A percentile compares a stretch with the other conserved stretches of the same genome.
phyloP scores from a whole-genome alignment of 2,329 filamentous ascomycete genomes.

The Cordyceps cateniannulata region DNA sequence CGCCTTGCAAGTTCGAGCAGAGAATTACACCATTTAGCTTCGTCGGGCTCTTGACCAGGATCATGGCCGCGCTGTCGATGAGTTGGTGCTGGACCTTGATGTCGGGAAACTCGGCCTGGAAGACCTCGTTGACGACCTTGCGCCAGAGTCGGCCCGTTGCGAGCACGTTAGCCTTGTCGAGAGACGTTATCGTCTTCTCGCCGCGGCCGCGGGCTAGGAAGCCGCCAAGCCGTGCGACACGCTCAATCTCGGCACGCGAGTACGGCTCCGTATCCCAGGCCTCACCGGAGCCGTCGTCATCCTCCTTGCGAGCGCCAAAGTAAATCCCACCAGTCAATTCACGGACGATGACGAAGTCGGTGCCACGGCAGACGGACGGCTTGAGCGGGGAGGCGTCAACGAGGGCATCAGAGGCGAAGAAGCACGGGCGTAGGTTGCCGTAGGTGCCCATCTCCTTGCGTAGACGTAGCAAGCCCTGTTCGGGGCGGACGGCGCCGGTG shows the following conservation, averaged over 20 bases:
- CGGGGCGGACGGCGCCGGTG: constrained; percentile 77
- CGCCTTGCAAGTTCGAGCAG: constrained; percentile 90
- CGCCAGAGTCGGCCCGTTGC: constrained; percentile 87
- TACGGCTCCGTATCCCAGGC: constrained; percentile 87
- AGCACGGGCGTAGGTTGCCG: constrained; percentile 92
- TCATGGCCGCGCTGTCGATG: constrained; percentile 94
- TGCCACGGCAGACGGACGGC: constrained; percentile 74
- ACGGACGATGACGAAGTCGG: constrained; percentile 87
- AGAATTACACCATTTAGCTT: constrained; percentile 85
- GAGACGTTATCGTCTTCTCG: constrained; percentile 65
- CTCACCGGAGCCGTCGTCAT: constrained; percentile 63
- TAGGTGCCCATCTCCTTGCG: constrained; percentile 93
- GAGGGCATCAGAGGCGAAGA: constrained; percentile 83
- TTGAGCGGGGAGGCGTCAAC: constrained; percentile 84
- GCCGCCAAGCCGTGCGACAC: constrained; percentile 75
- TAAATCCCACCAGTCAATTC: constrained; percentile 93
- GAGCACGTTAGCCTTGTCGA: constrained; percentile 96
- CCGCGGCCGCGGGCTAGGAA: constrained; percentile 71
- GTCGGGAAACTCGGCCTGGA: constrained; percentile 83
- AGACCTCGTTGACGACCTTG: constrained; percentile 76
- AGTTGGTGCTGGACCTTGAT: constrained; percentile 81
- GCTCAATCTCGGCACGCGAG: constrained; percentile 77
- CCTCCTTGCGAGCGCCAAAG: constrained; percentile 84
- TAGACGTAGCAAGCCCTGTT: constrained; percentile 84
- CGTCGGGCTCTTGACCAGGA: constrained; percentile 91